phyloP scores from a whole-genome alignment of 2,329 filamentous ascomycete species.

The Penicillium aurantiogriseum region DNA sequence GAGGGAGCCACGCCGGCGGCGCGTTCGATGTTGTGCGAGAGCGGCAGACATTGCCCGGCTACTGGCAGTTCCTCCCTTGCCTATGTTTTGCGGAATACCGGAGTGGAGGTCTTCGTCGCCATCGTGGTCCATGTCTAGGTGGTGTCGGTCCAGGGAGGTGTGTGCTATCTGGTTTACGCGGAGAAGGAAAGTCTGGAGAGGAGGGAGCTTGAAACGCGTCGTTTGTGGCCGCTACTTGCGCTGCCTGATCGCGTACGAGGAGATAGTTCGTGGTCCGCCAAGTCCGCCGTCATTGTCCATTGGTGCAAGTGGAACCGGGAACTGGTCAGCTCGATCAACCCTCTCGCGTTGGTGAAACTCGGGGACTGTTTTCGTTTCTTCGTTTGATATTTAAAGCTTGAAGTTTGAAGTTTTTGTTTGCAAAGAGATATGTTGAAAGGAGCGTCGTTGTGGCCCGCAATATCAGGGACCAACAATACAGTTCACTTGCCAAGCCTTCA shows the following conservation, averaged over 20 bases:
- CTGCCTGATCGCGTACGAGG: slow-evolving; percentile 34
- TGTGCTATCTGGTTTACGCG: slow-evolving; percentile 46
- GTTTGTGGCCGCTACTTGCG: slow-evolving; percentile 45
- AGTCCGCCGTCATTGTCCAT: slow-evolving; percentile 38
- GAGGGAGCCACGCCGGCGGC: slow-evolving; percentile 78
- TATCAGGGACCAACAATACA: neutral
- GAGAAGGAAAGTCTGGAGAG: slow-evolving; percentile 70
- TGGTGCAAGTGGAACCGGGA: slow-evolving; percentile 27
- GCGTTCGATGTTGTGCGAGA: slow-evolving; percentile 54
- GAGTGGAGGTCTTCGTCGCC: slow-evolving; percentile 30
- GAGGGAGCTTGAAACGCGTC: slow-evolving; percentile 62
- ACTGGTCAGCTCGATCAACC: slow-evolving; percentile 20
- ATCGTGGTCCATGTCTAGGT: slow-evolving; percentile 24
- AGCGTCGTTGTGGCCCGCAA: slow-evolving; percentile 4
- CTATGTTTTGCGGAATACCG: slow-evolving; percentile 22
- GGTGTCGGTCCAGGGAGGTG: slow-evolving; percentile 33
- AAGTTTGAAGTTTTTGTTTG: neutral
- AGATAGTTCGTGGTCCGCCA: slow-evolving; percentile 26
- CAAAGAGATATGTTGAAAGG: neutral
- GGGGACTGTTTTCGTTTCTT: neutral
- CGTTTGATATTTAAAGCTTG: neutral
- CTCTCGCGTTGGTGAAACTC: slow-evolving; percentile 9
- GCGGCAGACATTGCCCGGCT: slow-evolving; percentile 52
- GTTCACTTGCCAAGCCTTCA: no score
- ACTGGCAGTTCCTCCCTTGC: slow-evolving; percentile 27